Conservation (phyloP, 2,329 filamentous ascomycete genomes). For the Triangularia verruculosa region DNA sequence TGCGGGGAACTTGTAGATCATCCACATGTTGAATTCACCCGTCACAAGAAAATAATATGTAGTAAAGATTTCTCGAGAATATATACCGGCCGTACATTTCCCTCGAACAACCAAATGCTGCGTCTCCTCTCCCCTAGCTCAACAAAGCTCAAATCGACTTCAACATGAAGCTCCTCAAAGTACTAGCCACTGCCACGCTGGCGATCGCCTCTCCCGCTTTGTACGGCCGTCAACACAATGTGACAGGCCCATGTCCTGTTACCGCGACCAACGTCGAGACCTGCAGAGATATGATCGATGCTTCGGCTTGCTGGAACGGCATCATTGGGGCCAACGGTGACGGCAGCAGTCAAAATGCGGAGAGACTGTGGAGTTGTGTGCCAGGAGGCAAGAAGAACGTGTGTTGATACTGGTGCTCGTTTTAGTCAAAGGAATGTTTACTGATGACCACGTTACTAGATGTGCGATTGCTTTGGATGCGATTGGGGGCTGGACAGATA, state of each 20-base stretch:
- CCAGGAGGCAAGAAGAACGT: constrained; percentile 12
- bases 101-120: background rate
- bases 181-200: background rate
- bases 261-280: constrained; percentile 1
- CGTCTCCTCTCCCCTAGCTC: too few relatives aligned
- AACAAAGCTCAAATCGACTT: background rate
- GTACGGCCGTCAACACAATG: background rate
- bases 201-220: constrained; percentile 1
- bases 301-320: constrained; percentile 12
- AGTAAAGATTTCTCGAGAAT: background rate
- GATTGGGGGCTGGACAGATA: constrained; percentile 10
- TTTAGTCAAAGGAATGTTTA: background rate
- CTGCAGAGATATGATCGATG: constrained; percentile 12
- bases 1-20: background rate
- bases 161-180: background rate
- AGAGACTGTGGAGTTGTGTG: constrained; percentile 9
- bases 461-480: constrained; percentile 12
- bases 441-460: background rate
- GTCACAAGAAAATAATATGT: background rate
- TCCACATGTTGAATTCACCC: background rate
- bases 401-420: background rate
- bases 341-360: constrained; percentile 2
- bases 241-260: constrained; percentile 7
- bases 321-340: constrained; percentile 10
- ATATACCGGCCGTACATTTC: background rate